phyloP scores from a whole-genome alignment of 2,329 filamentous ascomycete genomes.

The Fusarium stilboides region DNA sequence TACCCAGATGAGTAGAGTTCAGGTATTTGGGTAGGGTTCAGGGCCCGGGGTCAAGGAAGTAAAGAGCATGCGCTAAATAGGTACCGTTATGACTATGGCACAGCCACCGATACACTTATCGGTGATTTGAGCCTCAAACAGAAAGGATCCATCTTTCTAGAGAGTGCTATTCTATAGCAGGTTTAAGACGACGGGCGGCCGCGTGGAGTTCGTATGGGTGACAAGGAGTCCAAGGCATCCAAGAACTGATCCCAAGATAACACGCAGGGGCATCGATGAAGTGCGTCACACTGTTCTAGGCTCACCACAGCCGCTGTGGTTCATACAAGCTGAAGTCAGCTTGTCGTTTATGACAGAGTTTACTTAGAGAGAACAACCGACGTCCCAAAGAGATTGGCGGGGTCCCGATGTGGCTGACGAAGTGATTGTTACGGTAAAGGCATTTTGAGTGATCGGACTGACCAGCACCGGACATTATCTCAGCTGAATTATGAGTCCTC shows the following conservation, averaged over 20 bases:
- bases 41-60: slow-evolving; percentile 1
- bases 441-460: slow-evolving; percentile 1
- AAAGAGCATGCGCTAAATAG: slow-evolving; percentile 21
- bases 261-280: slow-evolving; percentile 3
- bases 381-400: slow-evolving; percentile 4
- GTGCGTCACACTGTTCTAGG: background rate
- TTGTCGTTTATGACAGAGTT: slow-evolving; percentile 4
- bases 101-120: slow-evolving; percentile 15
- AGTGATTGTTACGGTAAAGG: slow-evolving; percentile 3
- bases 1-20: slow-evolving; percentile 22
- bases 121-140: slow-evolving; percentile 44
- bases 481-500: slow-evolving; percentile 17
- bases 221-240: background rate
- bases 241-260: background rate
- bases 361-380: background rate
- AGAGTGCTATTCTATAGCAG: slow-evolving; percentile 18
- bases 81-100: background rate
- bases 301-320: background rate
- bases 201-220: background rate
- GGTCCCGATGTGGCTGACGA: slow-evolving; percentile 9
- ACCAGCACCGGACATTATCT: background rate
- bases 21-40: slow-evolving; percentile 23
- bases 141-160: slow-evolving; percentile 21
- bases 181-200: background rate
- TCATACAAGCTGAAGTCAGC: slow-evolving; percentile 9